Evolutionary conservation across 2,329 filamentous ascomycete genomes (phyloP), one percentile per base, ranked within the genome.

Genomic region (Penicillium brasilianum): DNA sequence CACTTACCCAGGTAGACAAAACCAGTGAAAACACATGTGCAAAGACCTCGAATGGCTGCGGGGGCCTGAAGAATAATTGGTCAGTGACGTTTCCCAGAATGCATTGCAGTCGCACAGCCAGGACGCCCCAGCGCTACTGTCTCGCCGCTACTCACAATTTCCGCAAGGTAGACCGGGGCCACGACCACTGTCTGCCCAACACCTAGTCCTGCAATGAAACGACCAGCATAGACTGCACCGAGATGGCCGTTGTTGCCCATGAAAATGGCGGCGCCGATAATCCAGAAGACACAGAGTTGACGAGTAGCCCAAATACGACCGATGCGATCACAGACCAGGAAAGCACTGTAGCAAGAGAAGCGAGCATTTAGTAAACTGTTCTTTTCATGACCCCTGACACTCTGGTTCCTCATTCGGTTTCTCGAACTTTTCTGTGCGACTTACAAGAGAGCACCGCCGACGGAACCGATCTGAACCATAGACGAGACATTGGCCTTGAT

Each of bases 391-490:
- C 3, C 25, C 25, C 25, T 28, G 25, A 28, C 25, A 28, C 25
- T 28, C 25, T 28, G 25, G 25, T 6, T 3, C 6, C 25, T 6
- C 25, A 36, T 16, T 2, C 8, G 51, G 25, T 5, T 30, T 30
- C 4, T 16, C 14, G n/a, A n/a, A n/a, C 13, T 9, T 18, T 36
- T 30, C 11, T 20, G 48, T 10, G 22, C 22, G 4, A 72, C 78
- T 64, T 71, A 82, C 80, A 89, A 82, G 34, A 91, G 80, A 32
- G 90, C 88, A 46, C 90, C 90, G 4, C 81, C 87, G 32, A 93
- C 89, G 25, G 86, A 90, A 25, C 90, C 90, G 69, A 93, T 87
- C 76, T 93, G 90, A 0, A 93, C 90, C 90, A 93, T 93, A 51
- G 89, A 85, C 1, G 90, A 89, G 58, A 93, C 89, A 74, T 93